phyloP scores from a whole-genome alignment of 2,329 filamentous ascomycete genomes.

The Cladophialophora exuberans region DNA sequence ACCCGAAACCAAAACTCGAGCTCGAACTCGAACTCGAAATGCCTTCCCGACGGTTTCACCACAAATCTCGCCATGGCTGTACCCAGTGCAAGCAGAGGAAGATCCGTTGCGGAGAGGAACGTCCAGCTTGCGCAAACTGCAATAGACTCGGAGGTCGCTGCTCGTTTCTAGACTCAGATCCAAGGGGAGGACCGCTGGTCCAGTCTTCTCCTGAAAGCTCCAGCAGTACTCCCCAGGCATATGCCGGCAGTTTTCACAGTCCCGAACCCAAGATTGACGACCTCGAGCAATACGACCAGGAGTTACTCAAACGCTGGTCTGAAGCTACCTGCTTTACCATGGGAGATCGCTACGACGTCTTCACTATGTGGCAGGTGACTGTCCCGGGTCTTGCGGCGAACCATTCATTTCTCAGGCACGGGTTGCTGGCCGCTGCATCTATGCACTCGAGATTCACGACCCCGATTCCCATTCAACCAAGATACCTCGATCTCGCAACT shows the following conservation, averaged over 20 bases:
- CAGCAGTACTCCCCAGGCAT: neutral
- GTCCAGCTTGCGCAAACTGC: constrained; percentile 16
- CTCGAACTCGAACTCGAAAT: neutral
- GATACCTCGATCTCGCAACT: constrained; percentile 26
- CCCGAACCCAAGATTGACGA: neutral
- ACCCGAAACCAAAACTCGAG: too few species aligned
- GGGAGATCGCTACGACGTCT: constrained; percentile 5
- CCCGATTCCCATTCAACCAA: neutral
- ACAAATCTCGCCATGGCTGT: constrained; percentile 9
- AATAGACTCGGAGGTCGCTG: constrained; percentile 12
- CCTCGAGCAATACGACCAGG: constrained; percentile 23
- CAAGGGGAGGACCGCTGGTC: neutral
- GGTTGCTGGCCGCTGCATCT: constrained; percentile 43
- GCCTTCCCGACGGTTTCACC: constrained; percentile 1
- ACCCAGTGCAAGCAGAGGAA: constrained; percentile 13
- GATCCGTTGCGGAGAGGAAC: constrained; percentile 9
- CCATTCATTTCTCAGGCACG: constrained; percentile 45
- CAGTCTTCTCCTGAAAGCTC: constrained; percentile 3
- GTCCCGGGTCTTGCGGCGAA: constrained; percentile 43
- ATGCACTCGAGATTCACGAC: constrained; percentile 37
- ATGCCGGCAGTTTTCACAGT: neutral
- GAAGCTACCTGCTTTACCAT: constrained; percentile 38
- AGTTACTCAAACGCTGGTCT: constrained; percentile 47
- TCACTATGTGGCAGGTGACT: constrained; percentile 41
- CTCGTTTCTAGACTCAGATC: constrained; percentile 6